Evolutionary conservation across 2,329 filamentous ascomycete species (phyloP).

Genomic region (Cadophora luteo-olivacea): DNA sequence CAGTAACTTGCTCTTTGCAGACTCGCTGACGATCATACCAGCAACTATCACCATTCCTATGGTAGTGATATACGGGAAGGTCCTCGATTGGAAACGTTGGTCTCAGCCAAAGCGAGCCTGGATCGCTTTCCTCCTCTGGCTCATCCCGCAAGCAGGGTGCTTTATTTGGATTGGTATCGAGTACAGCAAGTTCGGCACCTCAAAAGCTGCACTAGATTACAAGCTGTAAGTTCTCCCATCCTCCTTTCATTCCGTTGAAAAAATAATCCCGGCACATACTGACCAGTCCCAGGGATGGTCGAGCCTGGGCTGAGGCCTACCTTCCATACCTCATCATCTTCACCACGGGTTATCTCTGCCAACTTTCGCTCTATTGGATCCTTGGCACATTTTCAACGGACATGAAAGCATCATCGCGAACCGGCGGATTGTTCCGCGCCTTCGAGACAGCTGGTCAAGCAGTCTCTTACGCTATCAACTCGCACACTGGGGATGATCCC

Average conservation of each 20-base stretch:
- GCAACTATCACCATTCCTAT: conserved; percentile 28
- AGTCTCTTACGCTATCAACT: conserved; percentile 44
- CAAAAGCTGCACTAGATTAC: conserved; percentile 27
- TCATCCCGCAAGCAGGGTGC: conserved; percentile 41
- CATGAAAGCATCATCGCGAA: conserved; percentile 48
- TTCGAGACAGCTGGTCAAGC: conserved; percentile 52
- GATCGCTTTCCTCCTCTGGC: conserved; percentile 42
- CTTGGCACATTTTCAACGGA: conserved; percentile 47
- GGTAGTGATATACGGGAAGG: conserved; percentile 31
- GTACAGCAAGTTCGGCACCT: conserved; percentile 31
- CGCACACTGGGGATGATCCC: conserved; percentile 28
- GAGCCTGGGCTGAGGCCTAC: conserved; percentile 31
- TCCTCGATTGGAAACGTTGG: conserved; percentile 42
- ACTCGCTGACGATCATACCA: conserved; percentile 1
- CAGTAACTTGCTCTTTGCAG: background rate
- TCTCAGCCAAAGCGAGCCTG: conserved; percentile 42
- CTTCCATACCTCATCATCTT: conserved; percentile 33
- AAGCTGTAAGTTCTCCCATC: conserved; percentile 25
- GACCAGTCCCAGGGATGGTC: background rate
- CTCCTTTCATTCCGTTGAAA: too few relatives aligned
- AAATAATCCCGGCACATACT: background rate
- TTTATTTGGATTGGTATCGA: conserved; percentile 45
- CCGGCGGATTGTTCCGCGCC: conserved; percentile 54
- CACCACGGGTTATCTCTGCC: conserved; percentile 31
- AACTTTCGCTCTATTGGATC: conserved; percentile 47